phyloP scores from a whole-genome alignment of 306 rosid species.

The Begonia peltatifolia region DNA sequence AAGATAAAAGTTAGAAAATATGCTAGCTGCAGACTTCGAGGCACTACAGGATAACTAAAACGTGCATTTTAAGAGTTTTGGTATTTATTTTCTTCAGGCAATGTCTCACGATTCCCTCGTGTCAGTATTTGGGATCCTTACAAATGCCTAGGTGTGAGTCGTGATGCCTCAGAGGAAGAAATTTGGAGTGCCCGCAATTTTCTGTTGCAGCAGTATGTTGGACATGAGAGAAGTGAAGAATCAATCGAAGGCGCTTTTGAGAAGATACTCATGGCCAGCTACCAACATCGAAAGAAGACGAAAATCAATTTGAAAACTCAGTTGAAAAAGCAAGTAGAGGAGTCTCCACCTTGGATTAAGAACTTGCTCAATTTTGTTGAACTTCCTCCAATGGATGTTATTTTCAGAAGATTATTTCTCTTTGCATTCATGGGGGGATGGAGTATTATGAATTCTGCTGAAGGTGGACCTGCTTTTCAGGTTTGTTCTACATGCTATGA shows the following conservation, averaged over 20 bases:
- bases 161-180: conserved; percentile 90
- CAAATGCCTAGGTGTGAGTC: conserved; percentile 65
- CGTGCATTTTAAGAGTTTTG: not conserved
- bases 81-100: conserved; percentile 29
- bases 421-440: conserved; percentile 96
- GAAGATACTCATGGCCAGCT: conserved; percentile 82
- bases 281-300: conserved; percentile 71
- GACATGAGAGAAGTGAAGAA: conserved; percentile 88
- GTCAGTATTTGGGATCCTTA: conserved; percentile 76
- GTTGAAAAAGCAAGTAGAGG: conserved; percentile 93
- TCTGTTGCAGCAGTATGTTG: conserved; percentile 82
- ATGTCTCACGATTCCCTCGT: conserved; percentile 61
- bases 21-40: too few species aligned
- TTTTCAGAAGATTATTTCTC: conserved; percentile 80
- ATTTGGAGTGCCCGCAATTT: conserved; percentile 90
- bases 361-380: conserved; percentile 71
- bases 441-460: conserved; percentile 96
- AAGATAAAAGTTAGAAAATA: too few species aligned
- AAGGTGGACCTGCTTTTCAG: conserved; percentile 99
- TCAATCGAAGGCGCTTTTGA: conserved; percentile 96
- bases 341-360: conserved; percentile 94
- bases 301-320: conserved; percentile 85
- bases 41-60: too few species aligned
- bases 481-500: conserved; percentile 31
- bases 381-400: conserved; percentile 70